Conservation (phyloP, 2,329 filamentous ascomycete species). For the Colletotrichum limetticola region DNA sequence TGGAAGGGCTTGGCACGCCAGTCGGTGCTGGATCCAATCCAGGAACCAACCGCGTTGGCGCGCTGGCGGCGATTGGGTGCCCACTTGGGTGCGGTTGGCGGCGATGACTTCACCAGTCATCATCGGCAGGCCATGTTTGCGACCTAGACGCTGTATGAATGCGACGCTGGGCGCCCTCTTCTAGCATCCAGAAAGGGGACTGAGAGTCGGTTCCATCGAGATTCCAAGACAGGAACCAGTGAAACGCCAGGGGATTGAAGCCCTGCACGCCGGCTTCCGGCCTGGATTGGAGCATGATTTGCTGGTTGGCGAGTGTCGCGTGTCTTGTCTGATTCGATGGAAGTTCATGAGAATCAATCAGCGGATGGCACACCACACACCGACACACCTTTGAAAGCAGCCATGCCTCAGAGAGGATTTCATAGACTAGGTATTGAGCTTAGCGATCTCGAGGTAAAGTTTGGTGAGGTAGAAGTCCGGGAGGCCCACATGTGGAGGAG, state of each 20-base stretch:
- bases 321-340: constrained; percentile 3
- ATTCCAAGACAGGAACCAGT: neutral
- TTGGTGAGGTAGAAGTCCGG: neutral
- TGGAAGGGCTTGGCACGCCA: constrained; percentile 23
- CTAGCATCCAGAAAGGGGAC: neutral
- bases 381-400: constrained; percentile 13
- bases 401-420: neutral
- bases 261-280: neutral
- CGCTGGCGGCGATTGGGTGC: constrained; percentile 26
- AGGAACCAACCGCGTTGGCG: constrained; percentile 18
- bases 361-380: constrained; percentile 2
- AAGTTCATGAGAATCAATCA: neutral
- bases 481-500: neutral
- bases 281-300: neutral
- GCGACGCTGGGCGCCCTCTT: neutral
- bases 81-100: constrained; percentile 1
- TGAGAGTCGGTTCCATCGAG: constrained; percentile 22
- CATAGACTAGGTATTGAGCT: neutral
- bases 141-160: constrained; percentile 4
- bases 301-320: neutral
- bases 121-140: constrained; percentile 27
- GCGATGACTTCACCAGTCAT: constrained; percentile 36
- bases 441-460: neutral
- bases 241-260: constrained; percentile 3
- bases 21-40: constrained; percentile 29